Base-by-base conservation (phyloP, 345 rosid species). In the Capsella bursapastoris region DNA sequence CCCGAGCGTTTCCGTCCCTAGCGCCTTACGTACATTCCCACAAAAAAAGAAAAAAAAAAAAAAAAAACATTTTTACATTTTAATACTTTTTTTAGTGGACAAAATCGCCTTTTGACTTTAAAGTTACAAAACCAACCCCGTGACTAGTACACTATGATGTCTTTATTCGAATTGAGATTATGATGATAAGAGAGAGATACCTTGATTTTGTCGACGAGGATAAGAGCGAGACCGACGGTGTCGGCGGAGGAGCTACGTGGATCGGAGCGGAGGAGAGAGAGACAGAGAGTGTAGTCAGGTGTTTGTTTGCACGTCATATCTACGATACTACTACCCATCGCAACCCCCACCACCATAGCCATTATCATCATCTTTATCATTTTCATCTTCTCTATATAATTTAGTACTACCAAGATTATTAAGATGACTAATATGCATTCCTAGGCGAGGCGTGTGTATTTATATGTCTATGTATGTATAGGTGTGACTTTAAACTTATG, bases 231-330 rank as follows among this genome's bases (percentile, higher is more conserved):
- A 28, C 79, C 83, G 16, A 18, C 31, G 4, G 67, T 67, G 14
- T 82, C 81, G 1, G 84, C 74, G 8, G 57, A n/a, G 15, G 82
- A 38, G 75, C 82, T 73, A 65, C 70, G 65, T 57, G 84, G 81
- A 77, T 82, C 75, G 0, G 84, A 76, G 43, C 44, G 22, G 37
- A 81, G 82, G 5, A 78, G 51, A 15, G 78, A 70, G 1, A 58
- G 7, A 66, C 84, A 84, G 14, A 81, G 80, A 27, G 48, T 64
- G 72, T 62, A 68, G 27, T 56, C 47, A 5, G 80, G 82, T 32
- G 79, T 82, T 8, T 69, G 49, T 43, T 80, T 73, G 78, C 88
- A 80, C 34, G 80, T 78, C 32, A 58, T 3, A 34, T 76, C 52
- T 37, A 80, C 51, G 25, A 47, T 37, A 57, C 7, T 37, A 57